Evolutionary conservation across 2,329 filamentous ascomycete genomes (phyloP).

Genomic region (Dactylellina haptotyla): DNA sequence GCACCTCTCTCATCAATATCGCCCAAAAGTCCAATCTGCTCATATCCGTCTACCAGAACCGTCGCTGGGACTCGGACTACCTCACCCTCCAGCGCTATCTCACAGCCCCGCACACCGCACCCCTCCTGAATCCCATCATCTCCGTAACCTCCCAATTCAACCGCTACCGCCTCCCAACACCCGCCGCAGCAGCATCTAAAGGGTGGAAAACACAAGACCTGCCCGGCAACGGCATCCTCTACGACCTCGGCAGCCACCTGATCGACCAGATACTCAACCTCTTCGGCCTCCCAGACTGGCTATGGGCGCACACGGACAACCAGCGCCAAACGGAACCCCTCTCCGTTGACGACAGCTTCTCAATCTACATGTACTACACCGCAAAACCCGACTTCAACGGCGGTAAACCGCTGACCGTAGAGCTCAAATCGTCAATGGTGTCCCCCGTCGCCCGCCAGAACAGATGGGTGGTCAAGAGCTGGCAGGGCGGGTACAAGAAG

Average conservation of each 20-base stretch:
- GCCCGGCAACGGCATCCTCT: conserved; percentile 60
- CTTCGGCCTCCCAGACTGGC: conserved; percentile 60
- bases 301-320: conserved; percentile 59
- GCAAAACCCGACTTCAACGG: conserved; percentile 29
- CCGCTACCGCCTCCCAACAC: conserved; percentile 55
- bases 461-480: conserved; percentile 60
- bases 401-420: conserved; percentile 59
- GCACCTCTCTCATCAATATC: conserved; percentile 59
- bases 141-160: conserved; percentile 57
- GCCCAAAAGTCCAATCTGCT: conserved; percentile 59
- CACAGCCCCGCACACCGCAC: conserved; percentile 36
- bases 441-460: conserved; percentile 59
- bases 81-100: conserved; percentile 59
- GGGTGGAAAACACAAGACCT: conserved; percentile 54
- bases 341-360: conserved; percentile 60
- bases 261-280: conserved; percentile 61
- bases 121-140: conserved; percentile 54
- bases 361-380: conserved; percentile 60
- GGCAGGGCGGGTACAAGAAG: conserved; percentile 62
- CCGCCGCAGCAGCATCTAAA: conserved; percentile 11
- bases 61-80: conserved; percentile 62
- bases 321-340: conserved; percentile 57
- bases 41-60: conserved; percentile 62
- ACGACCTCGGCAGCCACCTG: conserved; percentile 61
- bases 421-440: conserved; percentile 60